phyloP scores from a whole-genome alignment of 192 early-diverging fungal genomes.

The Thamnidium elegans region DNA sequence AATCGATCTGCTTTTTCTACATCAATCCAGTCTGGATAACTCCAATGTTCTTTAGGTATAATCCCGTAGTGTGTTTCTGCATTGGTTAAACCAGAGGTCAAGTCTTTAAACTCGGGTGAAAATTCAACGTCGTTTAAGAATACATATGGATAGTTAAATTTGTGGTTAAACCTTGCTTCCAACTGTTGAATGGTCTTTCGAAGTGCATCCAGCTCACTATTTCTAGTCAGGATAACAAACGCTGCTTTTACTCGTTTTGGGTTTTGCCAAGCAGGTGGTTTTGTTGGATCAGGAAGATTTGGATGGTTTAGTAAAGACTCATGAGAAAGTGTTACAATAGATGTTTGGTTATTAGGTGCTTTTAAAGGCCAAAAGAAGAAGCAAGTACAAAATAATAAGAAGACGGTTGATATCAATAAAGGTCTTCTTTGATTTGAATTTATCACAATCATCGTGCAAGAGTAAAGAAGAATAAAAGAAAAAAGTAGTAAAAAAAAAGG shows the following conservation, averaged over 20 bases:
- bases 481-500: conserved; percentile 5
- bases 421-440: conserved; percentile 18
- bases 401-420: neutral
- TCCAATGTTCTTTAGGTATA: conserved; percentile 60
- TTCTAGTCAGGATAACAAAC: conserved; percentile 77
- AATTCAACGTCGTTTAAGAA: conserved; percentile 83
- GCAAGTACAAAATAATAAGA: neutral
- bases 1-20: conserved; percentile 47
- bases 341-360: neutral
- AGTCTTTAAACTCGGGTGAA: conserved; percentile 61
- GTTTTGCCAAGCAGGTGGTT: conserved; percentile 28
- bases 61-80: conserved; percentile 64
- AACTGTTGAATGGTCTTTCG: conserved; percentile 62
- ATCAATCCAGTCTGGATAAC: conserved; percentile 63
- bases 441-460: conserved; percentile 10
- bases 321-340: neutral
- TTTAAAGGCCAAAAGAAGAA: conserved; percentile 18
- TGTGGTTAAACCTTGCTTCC: conserved; percentile 79
- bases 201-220: conserved; percentile 63
- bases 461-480: neutral
- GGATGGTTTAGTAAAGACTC: conserved; percentile 12
- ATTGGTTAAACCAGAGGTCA: conserved; percentile 51
- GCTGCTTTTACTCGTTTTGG: conserved; percentile 50
- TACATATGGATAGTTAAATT: conserved; percentile 83
- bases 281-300: conserved; percentile 15